Percentiles rank a stretch among this genome's conserved stretches.
Evolutionary conservation across 768 basidiomycete species (phyloP).

Genomic region (Calocybe cyanea): DNA sequence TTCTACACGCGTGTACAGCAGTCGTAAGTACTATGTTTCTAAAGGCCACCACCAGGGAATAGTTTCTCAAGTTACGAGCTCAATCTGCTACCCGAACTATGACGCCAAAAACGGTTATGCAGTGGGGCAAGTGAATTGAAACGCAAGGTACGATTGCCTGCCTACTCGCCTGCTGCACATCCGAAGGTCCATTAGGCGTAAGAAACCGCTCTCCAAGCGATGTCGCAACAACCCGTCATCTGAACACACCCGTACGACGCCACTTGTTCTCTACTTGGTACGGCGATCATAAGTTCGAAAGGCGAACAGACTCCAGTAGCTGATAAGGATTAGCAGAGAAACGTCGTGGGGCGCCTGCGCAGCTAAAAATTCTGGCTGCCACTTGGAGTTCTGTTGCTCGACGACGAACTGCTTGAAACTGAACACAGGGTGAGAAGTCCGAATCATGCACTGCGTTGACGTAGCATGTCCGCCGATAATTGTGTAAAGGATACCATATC

Average conservation of each 20-base stretch:
- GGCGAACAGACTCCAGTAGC: too few relatives aligned
- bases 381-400: background rate
- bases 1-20: too few relatives aligned
- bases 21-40: too few relatives aligned
- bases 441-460: background rate
- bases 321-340: too few relatives aligned
- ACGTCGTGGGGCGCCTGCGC: too few relatives aligned
- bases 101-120: background rate
- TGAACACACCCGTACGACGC: conserved; percentile 8
- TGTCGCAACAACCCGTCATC: conserved; percentile 9
- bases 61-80: too few relatives aligned
- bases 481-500: background rate
- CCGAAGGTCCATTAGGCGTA: background rate
- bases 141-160: conserved; percentile 4
- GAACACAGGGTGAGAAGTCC: background rate
- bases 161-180: too few relatives aligned
- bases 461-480: background rate
- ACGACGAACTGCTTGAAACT: background rate
- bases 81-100: background rate
- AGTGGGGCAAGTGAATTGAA: conserved; percentile 6
- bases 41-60: too few relatives aligned
- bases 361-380: too few relatives aligned
- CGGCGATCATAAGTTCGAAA: too few relatives aligned
- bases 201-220: background rate
- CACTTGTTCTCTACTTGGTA: background rate